Evolutionary conservation across 106 monocot species (phyloP), one percentile per base, ranked within the genome.

Genomic region (Amphibolis antarctica): DNA sequence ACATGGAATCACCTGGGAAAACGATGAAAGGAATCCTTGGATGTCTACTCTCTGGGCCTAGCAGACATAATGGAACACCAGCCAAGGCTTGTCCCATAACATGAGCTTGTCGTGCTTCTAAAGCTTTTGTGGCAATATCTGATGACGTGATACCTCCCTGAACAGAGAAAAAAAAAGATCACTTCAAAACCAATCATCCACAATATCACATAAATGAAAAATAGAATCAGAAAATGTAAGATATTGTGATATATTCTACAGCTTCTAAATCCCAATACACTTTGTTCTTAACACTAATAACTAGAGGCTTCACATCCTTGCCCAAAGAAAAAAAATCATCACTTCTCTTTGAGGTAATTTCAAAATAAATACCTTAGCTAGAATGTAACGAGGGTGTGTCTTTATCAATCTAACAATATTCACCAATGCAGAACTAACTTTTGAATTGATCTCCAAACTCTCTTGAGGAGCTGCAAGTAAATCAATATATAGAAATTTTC

Each of bases 111-210:
- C 67, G 69, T 56, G 94, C 94, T 73, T 78, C 86, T 69, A 96
- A 86, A 60, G 94, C 94, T 82, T 90, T 84, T 69, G 94, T 90
- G 66, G 94, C 94, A 63, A 90, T 52, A 75, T 96, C 94, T n/a
- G 94, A 96, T 79, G 94, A 96, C 65, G 94, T 96, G 21, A 96
- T 96, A 64, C 94, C 94, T 70, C 94, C 94, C 94, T 96, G 78
- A 48, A 60, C 30, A 73, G 26, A 20, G 25, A 14, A 45, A 24
- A 46, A 44, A 65, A 73, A 47, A n/a, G n/a, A n/a, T n/a, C n/a
- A n/a, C n/a, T n/a, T n/a, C n/a, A n/a, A n/a, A n/a, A n/a, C n/a
- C n/a, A n/a, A n/a, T n/a, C n/a, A n/a, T n/a, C n/a, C n/a, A n/a
- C n/a, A n/a, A n/a, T n/a, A n/a, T n/a, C n/a, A n/a, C n/a, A n/a